Evolutionary conservation across 768 basidiomycete genomes (phyloP), one percentile per base, ranked within the genome.

Genomic region (Tylopilus plumbeoviolaceoides): DNA sequence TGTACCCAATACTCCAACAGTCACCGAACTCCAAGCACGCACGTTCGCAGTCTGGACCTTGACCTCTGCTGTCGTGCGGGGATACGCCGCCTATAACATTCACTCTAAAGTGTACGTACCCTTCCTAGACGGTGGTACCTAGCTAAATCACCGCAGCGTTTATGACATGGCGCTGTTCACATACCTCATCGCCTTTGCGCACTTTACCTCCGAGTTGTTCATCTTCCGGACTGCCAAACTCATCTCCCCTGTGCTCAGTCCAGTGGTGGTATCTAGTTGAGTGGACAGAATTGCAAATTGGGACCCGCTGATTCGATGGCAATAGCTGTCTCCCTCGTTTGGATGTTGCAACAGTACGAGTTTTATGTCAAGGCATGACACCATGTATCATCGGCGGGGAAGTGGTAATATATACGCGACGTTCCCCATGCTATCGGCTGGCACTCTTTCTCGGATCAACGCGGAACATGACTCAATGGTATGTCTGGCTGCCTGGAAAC

Each of bases 41-140:
- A 90, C 93, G 5, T 97, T 97, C 66, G 95, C 81, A 1, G 78
- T 83, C 1, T 99, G 95, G 95, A 98, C 95, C 0, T 68, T 95
- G 47, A 85, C 88, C 5, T 83, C 91, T 8, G 91, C 89, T 21
- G 73, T 88, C 43, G 83, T 98, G 45, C 84, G 95, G 33, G 73
- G 78, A 44, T 94, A 94, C 61, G 90, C 92, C 11, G 93, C 95
- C 7, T 98, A 94, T 71, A 77, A 98, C 66, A 89, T 98, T 59
- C 74, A 84, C 53, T 77, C 83, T 64, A 91, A 91, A 72, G 74
- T 78, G 95, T 95, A 65, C 58, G 85, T 74, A 11, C 40, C 47
- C 9, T 28, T 25, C 18, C 11, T 14, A 27, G 18, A 20, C 17
- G 11, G 9, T 31, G 1, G 36, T 36, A 54, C 44, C 20, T 57